These are phyloP conservation scores for Corynespora cassiicola DNA, from an alignment of 2,329 filamentous ascomycete species.

Conservation along the genomic window DNA sequence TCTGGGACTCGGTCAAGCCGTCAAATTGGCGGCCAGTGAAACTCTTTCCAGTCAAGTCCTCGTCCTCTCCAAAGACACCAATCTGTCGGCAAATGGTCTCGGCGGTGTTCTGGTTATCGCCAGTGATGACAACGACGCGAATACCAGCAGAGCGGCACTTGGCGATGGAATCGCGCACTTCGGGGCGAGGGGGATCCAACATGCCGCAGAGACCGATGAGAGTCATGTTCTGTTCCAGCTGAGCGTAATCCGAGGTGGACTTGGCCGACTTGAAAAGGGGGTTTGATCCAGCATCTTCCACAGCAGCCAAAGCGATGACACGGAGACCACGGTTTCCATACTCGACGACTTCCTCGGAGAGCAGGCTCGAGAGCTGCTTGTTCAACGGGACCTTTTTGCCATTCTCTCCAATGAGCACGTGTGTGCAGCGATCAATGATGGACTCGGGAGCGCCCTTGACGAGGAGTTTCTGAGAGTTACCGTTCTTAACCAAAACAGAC, in stretches of 20 bases:
- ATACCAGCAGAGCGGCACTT: constrained; percentile 95
- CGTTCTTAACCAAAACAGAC: constrained; percentile 86
- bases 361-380: constrained; percentile 70
- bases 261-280: constrained; percentile 77
- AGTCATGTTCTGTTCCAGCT: constrained; percentile 93
- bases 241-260: constrained; percentile 80
- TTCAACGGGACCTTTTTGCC: constrained; percentile 79
- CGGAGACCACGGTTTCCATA: constrained; percentile 93
- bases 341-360: constrained; percentile 81
- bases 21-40: constrained; percentile 97
- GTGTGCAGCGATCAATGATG: constrained; percentile 88
- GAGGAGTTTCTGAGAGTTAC: constrained; percentile 76
- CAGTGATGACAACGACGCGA: constrained; percentile 96
- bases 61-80: constrained; percentile 82
- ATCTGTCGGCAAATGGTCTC: constrained; percentile 98
- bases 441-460: constrained; percentile 98
- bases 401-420: constrained; percentile 76
- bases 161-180: constrained; percentile 83
- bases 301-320: constrained; percentile 88
- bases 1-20: constrained; percentile 75
- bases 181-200: constrained; percentile 93
- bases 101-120: constrained; percentile 96
- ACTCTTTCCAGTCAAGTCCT: constrained; percentile 89
- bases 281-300: constrained; percentile 76
- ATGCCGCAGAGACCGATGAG: constrained; percentile 93